Base-by-base conservation (phyloP, 345 rosid species). In the Arabidopsis suecica region DNA sequence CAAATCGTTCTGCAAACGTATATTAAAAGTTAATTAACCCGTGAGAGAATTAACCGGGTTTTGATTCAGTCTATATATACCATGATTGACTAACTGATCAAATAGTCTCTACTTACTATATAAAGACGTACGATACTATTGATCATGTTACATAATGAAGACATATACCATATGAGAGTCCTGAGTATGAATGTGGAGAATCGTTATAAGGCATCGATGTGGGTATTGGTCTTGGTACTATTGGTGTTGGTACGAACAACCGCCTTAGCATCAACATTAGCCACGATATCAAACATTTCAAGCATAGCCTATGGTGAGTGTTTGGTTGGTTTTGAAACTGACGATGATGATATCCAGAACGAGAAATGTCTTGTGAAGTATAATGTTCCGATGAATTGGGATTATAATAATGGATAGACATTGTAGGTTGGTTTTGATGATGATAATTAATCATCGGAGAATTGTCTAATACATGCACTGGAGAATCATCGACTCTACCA, bases 241-340 rank as follows among this genome's bases (percentile, higher is more conserved):
- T 32, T 37, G 41, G 53, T 58, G 23, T 33, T 58, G 50, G 50
- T 71, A n/a, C 9, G 33, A 60, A 60, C 4, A 37, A 22, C 11
- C 59, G 7, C 48, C 50, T 25, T 22, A 37, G 5, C 68, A 48
- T 36, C 37, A 50, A 37, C 10, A 41, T 11, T 3, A 59, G 22
- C 32, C n/a, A 36, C 12, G 20, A 60, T 63, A 72, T 5, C 11
- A 16, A 50, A 72, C 51, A 7, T 51, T 13, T 61, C 50, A 7
- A 48, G 12, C 34, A 10, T 23, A 7, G 13, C 1, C 18, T n/a
- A 13, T 5, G 48, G 16, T 3, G 33, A 23, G 16, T 32, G 11
- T n/a, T 64, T 50, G 9, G 68, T 40, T 62, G 61, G 7, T 28
- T 37, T 49, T 61, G 68, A 49, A 28, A 60, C 32, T 71, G 60